Base-by-base conservation (phyloP, 176 grass and related monocot genomes). In the Leersia perrieri region DNA sequence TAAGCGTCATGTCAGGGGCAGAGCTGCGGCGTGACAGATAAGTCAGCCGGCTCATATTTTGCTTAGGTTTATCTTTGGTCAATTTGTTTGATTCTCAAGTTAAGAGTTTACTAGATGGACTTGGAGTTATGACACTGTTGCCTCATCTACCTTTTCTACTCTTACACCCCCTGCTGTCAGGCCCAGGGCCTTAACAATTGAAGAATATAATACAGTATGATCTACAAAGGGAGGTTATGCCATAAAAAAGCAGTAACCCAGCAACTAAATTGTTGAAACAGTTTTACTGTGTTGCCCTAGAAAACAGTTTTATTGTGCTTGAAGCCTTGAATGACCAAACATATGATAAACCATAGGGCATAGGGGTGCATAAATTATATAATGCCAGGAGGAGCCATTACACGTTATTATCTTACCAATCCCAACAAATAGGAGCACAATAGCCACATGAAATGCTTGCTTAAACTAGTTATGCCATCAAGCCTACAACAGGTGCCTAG, bases 311-410 rank as follows among this genome's bases (percentile, higher is more conserved):
- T 18, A 47, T 4, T 4, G 27, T 20, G 14, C 27, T 70, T 70
- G 33, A 28, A 16, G 10, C 7, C 27, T 70, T 70, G 33, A 28
- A 16, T 44, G 38, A 61, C 36, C 45, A 70, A 57, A 36, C 49
- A 70, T 55, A 39, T 80, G 27, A 57, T 29, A 69, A 69, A 80
- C 33, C 65, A 80, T 71, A 31, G 57, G 45, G 70, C 65, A 80
- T 71, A 31, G 57, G 45, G 70, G 35, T 15, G 36, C 51, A 69
- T 80, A 4, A 70, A 42, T 51, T 32, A 36, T n/a, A 64, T 22
- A 39, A 65, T 75, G 34, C 64, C 30, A 20, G 40, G 12, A 70
- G 29, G 58, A 60, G 74, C 26, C 29, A 33, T 65, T 63, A 36
- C 18, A 78, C 63, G 27, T 28, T 65, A 64, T 40, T 15, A 60